Evolutionary conservation across 2,329 filamentous ascomycete genomes (phyloP), one percentile per base, ranked within the genome.

Genomic region (Sclerotinia trifoliorum): DNA sequence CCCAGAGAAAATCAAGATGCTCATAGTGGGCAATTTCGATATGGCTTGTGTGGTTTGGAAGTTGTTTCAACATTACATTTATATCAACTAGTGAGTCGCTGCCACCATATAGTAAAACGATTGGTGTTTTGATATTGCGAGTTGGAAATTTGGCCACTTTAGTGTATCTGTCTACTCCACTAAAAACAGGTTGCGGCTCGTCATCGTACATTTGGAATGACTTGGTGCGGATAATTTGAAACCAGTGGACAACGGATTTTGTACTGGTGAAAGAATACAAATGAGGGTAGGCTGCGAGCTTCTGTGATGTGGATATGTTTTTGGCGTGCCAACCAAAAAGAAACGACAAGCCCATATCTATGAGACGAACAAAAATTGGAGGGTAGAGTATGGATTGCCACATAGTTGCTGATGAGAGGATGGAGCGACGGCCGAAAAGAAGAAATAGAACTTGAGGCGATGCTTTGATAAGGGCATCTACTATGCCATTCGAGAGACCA

Each of bases 191-290:
- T 68, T 93, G 91, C 0, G 95, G 86, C 75, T 98, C 94, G 77
- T 99, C 95, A 77, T 99, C 95, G 79, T 94, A 98, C 92, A 99
- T 97, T 79, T 99, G 95, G 79, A 99, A 98, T 35, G 88, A 93
- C 75, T 93, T 92, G 75, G 94, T 97, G 72, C 95, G 90, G 75
- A 99, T 99, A 77, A 99, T 97, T 78, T 99, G 95, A 78, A 99
- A 99, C 95, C 95, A 99, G 78, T 99, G 95, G 0, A 99, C 95
- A 11, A 99, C 93, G 26, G 90, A 94, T 80, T 99, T 99, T 68
- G 93, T 97, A 78, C 92, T 96, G 0, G 94, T 97, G 78, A 94
- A 98, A 0, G 94, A 97, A 81, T 97, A 99, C 0, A 99, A 82
- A 80, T 99, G 95, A 13, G 94, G 90, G 78, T 99, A 99, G 1